Base-by-base conservation (phyloP, 2,329 filamentous ascomycete genomes). In the Byssothecium circinans region DNA sequence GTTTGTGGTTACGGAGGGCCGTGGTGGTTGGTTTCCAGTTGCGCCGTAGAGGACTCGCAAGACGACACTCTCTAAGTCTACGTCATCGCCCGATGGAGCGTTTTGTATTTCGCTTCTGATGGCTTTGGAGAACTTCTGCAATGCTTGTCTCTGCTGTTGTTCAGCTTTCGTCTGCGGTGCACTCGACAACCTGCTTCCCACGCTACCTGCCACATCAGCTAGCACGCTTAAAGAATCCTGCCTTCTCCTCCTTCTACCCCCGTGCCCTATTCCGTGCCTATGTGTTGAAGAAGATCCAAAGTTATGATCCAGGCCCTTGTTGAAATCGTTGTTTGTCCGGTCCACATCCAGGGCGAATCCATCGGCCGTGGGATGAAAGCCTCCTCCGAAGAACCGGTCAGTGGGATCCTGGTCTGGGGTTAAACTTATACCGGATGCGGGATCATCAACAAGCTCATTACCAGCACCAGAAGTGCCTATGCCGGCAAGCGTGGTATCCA, bases 161-260 rank as follows among this genome's bases (percentile, higher is more conserved):
- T 67, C 60, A 8, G 60, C 56, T 34, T 70, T 68, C 8, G 64
- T 67, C 29, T 67, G 66, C 4, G 61, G 58, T 25, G 46, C 57
- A 42, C 42, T 57, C n/a, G 60, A 61, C 10, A 60, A 39, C 20
- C 41, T 39, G 27, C 20, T 3, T 11, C 27, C 20, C 12, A 50
- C 52, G 17, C 23, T 32, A 8, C 41, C 53, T 2, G 54, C 56
- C 33, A 47, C 43, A 29, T 49, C 47, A 8, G 58, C 52, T 18
- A 52, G 45, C 8, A 41, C 15, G 12, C 39, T 41, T 3, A 56
- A 48, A 20, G 53, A 41, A 22, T 49, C 33, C 19, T 53, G 50
- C 8, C 29, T 23, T 8, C 23, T 17, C 27, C 14, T 32, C 6
- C 29, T 8, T 30, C 20, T 45, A 10, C 14, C 7, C 12, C 29